Evolutionary conservation across 2,329 filamentous ascomycete species (phyloP).

Genomic region (Fusarium circinatum): DNA sequence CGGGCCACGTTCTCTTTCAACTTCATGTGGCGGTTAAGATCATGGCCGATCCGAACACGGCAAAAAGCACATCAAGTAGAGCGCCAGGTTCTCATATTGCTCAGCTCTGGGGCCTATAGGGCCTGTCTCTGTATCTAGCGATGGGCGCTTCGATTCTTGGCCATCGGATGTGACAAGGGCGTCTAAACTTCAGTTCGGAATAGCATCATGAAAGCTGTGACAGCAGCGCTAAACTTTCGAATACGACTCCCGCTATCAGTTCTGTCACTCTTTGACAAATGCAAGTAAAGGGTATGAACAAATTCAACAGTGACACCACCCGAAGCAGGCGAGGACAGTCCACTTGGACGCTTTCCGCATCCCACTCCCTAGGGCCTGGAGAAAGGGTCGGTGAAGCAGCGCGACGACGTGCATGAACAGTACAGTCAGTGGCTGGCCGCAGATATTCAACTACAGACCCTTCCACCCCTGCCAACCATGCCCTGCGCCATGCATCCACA

Average conservation of each 20-base stretch:
- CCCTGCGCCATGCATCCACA: slow-evolving; percentile 38
- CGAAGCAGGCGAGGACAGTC: slow-evolving; percentile 25
- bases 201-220: slow-evolving; percentile 12
- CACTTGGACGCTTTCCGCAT: slow-evolving; percentile 34
- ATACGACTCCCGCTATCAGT: slow-evolving; percentile 1
- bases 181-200: slow-evolving; percentile 1
- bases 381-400: slow-evolving; percentile 48
- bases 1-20: slow-evolving; percentile 46
- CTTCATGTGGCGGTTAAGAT: slow-evolving; percentile 43
- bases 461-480: slow-evolving; percentile 36
- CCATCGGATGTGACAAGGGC: neutral
- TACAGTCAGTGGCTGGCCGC: slow-evolving; percentile 45
- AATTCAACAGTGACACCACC: slow-evolving; percentile 18
- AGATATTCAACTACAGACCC: slow-evolving; percentile 27
- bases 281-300: slow-evolving; percentile 1
- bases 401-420: slow-evolving; percentile 48
- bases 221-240: slow-evolving; percentile 4
- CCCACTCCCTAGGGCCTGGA: slow-evolving; percentile 25
- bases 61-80: slow-evolving; percentile 19
- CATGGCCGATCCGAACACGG: slow-evolving; percentile 29
- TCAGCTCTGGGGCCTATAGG: slow-evolving; percentile 18
- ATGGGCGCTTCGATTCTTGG: neutral
- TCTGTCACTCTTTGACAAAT: neutral
- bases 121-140: neutral
- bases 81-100: slow-evolving; percentile 22